A percentile compares a stretch with the other conserved stretches of the same genome.
phyloP scores from a whole-genome alignment of 805 yeast genomes.

The Nakazawaea anatomiae region DNA sequence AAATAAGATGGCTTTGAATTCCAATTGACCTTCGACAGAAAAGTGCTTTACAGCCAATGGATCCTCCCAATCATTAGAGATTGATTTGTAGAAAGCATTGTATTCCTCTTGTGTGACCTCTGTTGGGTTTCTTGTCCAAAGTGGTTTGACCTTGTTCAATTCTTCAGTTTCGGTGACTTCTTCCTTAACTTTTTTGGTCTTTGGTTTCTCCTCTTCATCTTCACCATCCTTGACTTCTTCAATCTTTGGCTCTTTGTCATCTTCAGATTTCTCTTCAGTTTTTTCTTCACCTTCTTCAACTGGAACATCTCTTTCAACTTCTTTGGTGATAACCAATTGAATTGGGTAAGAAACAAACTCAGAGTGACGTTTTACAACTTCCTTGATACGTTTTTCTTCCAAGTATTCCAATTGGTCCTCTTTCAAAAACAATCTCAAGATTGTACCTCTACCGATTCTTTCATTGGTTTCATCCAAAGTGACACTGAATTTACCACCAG shows the following conservation, averaged over 20 bases:
- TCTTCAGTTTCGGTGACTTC: conserved; percentile 94
- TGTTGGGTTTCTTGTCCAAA: conserved; percentile 98
- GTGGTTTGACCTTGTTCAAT: conserved; percentile 96
- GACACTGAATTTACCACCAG: conserved; percentile 99
- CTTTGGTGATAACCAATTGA: conserved; percentile 96
- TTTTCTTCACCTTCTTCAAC: conserved; percentile 65
- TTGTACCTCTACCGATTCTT: conserved; percentile 89
- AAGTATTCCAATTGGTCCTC: conserved; percentile 98
- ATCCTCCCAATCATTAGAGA: conserved; percentile 99
- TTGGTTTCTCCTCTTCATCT: conserved; percentile 64
- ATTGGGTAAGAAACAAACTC: conserved; percentile 99
- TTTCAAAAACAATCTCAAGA: conserved; percentile 92
- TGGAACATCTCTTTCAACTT: conserved; percentile 96
- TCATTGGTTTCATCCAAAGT: conserved; percentile 85
- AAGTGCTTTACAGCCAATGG: conserved; percentile 99
- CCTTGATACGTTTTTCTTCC: conserved; percentile 99
- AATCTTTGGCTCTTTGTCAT: conserved; percentile 57
- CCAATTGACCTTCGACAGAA: conserved; percentile 99
- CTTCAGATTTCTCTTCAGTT: conserved; percentile 34
- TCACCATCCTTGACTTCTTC: conserved; percentile 69
- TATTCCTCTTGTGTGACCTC: conserved; percentile 98
- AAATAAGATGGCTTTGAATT: conserved; percentile 95
- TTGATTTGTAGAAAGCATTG: conserved; percentile 98
- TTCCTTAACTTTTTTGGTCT: conserved; percentile 89
- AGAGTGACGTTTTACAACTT: conserved; percentile 98